Evolutionary conservation across 805 yeast genomes (phyloP), one percentile per base, ranked within the genome.

Genomic region (Candida anglica): DNA sequence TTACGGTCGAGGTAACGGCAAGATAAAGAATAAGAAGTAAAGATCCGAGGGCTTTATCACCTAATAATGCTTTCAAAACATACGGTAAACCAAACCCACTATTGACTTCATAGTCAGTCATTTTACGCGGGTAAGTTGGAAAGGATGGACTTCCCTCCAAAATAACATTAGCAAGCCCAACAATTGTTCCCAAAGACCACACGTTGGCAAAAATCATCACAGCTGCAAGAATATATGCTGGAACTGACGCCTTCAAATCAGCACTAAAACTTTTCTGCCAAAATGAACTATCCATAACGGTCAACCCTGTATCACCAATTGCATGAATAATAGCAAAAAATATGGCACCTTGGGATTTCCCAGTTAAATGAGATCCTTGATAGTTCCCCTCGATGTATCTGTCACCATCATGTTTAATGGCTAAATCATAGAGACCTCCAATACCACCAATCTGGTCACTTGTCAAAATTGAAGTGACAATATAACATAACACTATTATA

Each of bases 251-350:
- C n/a, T 46, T 51, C 14, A 53, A 43, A 42, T 58, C 48, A 10
- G 69, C 61, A 40, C 63, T 53, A 32, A 62, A 59, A 10, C 64
- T 49, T 37, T 63, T 63, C 41, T 64, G 69, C 66, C 69, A 63
- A 33, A 60, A 65, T 2, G 66, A 58, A 18, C 60, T 50, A 41
- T 65, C 71, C 55, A 60, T 53, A 15, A 64, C 56, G 3, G 66
- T 56, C 16, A 60, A 43, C 6, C 66, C 68, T 30, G 61, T 53
- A 37, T 60, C 63, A 30, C 70, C 68, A 20, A 51, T 39, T 5
- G 61, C 48, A 25, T 56, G 54, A 28, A 58, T 58, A 28, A 63
- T 47, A 1, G 65, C 66, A 41, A 62, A 61, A 32, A 53, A 46
- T 18, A 58, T 45, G 19, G 60, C 60, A 8, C 60, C 60, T 34